Percentiles rank a stretch among this genome's conserved stretches.
Conservation (phyloP, 2,329 filamentous ascomycete genomes). For the Biscogniauxia marginata region DNA sequence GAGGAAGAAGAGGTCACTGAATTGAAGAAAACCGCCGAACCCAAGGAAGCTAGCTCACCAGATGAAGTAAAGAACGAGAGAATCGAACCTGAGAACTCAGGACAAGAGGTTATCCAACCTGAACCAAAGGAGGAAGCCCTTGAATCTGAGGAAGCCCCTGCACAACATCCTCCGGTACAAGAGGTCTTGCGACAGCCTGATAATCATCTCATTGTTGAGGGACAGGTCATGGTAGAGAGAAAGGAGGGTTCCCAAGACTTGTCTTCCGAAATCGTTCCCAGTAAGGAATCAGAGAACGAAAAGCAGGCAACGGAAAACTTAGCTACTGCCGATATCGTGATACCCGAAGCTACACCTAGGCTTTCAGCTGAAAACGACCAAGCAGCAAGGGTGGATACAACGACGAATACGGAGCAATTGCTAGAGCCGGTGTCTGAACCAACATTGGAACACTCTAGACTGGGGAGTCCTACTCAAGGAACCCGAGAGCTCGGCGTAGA, state of each 20-base stretch:
- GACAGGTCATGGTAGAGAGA: conserved; percentile 3
- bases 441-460: neutral
- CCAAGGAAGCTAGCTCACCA: neutral
- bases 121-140: neutral
- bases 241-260: conserved; percentile 4
- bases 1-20: neutral
- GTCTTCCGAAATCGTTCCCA: conserved; percentile 13
- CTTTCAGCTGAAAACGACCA: conserved; percentile 1
- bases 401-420: conserved; percentile 4
- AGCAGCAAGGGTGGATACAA: neutral
- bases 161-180: neutral
- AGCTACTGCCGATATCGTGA: conserved; percentile 3
- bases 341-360: conserved; percentile 5
- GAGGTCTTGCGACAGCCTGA: neutral
- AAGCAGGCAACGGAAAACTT: conserved; percentile 25
- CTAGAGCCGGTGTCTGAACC: neutral
- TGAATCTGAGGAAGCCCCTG: neutral
- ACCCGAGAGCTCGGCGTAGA: conserved; percentile 25
- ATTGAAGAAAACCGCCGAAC: neutral
- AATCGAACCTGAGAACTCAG: no score
- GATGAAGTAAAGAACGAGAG: neutral
- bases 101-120: neutral
- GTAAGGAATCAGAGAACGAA: conserved; percentile 48
- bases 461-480: neutral
- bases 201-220: conserved; percentile 6